phyloP scores from a whole-genome alignment of 1,284 basidiomycete species.

The Marasmius tenuissimus region DNA sequence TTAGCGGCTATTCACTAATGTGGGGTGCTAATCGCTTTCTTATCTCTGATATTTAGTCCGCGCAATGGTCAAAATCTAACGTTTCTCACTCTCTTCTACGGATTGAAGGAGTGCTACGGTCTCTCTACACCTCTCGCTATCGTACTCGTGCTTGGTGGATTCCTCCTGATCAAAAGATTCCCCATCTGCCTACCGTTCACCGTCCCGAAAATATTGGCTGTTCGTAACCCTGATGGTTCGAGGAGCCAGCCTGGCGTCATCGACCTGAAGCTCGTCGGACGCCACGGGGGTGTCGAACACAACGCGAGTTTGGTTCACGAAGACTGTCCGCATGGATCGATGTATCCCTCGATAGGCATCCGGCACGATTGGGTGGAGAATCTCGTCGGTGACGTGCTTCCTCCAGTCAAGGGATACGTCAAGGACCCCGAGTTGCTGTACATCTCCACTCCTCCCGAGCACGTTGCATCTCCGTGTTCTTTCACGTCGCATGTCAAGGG shows the following conservation, averaged over 20 bases:
- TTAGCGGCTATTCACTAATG: background rate
- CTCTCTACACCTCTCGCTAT: conserved; percentile 14
- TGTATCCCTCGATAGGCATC: conserved; percentile 7
- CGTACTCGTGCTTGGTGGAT: conserved; percentile 15
- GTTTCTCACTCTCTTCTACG: conserved; percentile 11
- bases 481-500: background rate
- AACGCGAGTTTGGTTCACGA: conserved; percentile 20
- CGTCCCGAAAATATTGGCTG: background rate
- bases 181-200: conserved; percentile 7
- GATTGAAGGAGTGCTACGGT: conserved; percentile 16
- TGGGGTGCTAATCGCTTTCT: background rate
- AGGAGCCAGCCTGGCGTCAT: conserved; percentile 6
- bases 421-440: background rate
- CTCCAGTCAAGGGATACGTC: conserved; percentile 4
- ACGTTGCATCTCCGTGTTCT: background rate
- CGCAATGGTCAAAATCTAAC: conserved; percentile 17
- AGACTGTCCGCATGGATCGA: conserved; percentile 8
- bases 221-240: conserved; percentile 10
- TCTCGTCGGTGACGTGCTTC: conserved; percentile 11
- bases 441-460: background rate
- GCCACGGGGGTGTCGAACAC: conserved; percentile 19
- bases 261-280: conserved; percentile 15
- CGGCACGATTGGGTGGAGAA: conserved; percentile 9
- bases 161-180: conserved; percentile 8
- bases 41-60: conserved; percentile 6